A percentile compares a stretch with the other conserved stretches of the same genome.
Evolutionary conservation across 192 early-diverging fungal genomes (phyloP).

Genomic region (Radiomyces spectabilis): DNA sequence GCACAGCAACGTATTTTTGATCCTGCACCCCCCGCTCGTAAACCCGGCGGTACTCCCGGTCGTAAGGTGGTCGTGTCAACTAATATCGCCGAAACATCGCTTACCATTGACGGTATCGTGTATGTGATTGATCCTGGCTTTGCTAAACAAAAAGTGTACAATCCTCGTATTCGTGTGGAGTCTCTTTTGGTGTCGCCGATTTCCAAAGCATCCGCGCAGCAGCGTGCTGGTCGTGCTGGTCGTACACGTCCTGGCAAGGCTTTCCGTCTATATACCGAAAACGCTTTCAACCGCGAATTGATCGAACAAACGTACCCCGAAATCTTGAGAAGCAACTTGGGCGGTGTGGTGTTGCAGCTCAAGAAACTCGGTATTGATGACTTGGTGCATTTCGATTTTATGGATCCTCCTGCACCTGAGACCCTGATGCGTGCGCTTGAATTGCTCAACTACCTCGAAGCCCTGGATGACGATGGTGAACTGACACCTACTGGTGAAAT

Average conservation of each 20-base stretch:
- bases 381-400: slow-evolving; percentile 98
- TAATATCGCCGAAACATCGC: slow-evolving; percentile 95
- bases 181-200: slow-evolving; percentile 92
- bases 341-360: slow-evolving; percentile 92
- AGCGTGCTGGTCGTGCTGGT: slow-evolving; percentile 98
- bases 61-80: slow-evolving; percentile 96
- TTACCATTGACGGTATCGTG: slow-evolving; percentile 98
- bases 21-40: slow-evolving; percentile 73
- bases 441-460: slow-evolving; percentile 89
- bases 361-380: slow-evolving; percentile 97
- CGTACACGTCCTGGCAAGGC: slow-evolving; percentile 95
- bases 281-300: slow-evolving; percentile 87
- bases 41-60: slow-evolving; percentile 76
- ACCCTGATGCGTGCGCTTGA: slow-evolving; percentile 98
- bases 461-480: slow-evolving; percentile 92
- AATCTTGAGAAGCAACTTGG: slow-evolving; percentile 94
- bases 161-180: slow-evolving; percentile 95
- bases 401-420: slow-evolving; percentile 98
- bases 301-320: slow-evolving; percentile 98
- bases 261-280: slow-evolving; percentile 97
- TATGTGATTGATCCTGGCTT: slow-evolving; percentile 99
- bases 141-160: slow-evolving; percentile 99
- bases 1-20: slow-evolving; percentile 94
- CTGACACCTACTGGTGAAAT: slow-evolving; percentile 73
- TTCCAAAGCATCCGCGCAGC: slow-evolving; percentile 91